Evolutionary conservation across 78 protist species (phyloP).

Genomic region (Dictyostelium intermedium): DNA sequence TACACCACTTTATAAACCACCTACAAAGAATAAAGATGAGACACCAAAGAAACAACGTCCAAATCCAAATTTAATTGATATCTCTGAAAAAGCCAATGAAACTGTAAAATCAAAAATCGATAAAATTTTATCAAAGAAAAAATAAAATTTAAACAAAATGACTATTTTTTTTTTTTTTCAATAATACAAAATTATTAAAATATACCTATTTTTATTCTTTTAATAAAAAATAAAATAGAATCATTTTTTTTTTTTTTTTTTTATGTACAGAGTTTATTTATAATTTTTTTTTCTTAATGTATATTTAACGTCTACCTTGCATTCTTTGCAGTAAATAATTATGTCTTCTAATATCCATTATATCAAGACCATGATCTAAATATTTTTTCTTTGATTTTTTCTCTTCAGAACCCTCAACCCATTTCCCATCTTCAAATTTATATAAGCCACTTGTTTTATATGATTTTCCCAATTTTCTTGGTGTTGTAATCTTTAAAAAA

Average conservation of each 20-base stretch:
- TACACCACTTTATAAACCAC: neutral
- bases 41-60: constrained; percentile 1
- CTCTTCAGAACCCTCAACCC: constrained; percentile 8
- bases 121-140: neutral
- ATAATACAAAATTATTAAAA: no score
- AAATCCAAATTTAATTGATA: neutral
- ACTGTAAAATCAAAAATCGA: constrained; percentile 3
- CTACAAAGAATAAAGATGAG: neutral
- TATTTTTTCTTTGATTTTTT: constrained; percentile 28
- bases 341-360: constrained; percentile 68
- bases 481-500: constrained; percentile 59
- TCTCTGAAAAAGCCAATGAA: constrained; percentile 13
- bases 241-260: no score
- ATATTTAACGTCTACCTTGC: constrained; percentile 18
- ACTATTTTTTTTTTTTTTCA: no score
- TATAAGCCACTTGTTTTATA: constrained; percentile 18
- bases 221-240: neutral
- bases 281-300: neutral
- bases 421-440: constrained; percentile 39
- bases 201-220: no score
- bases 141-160: no score
- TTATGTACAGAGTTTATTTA: neutral
- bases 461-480: constrained; percentile 15
- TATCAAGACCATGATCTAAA: constrained; percentile 68
- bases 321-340: constrained; percentile 24